Evolutionary conservation across 148 eudicot species (phyloP).

Genomic region (Chenopodium quinoa): DNA sequence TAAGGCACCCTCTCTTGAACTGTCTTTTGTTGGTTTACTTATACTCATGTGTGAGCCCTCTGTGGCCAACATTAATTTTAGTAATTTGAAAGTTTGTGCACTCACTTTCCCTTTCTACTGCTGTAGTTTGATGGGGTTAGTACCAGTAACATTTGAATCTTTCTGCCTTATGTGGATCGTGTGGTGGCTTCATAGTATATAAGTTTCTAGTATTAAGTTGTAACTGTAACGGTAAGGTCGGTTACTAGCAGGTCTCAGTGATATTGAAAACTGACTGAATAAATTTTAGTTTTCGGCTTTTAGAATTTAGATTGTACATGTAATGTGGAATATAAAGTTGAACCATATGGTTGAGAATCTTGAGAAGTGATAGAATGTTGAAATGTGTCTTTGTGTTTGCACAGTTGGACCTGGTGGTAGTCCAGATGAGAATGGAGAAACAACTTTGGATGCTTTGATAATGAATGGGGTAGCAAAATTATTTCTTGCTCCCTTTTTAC

Average conservation of each 20-base stretch:
- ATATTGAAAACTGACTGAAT: background rate
- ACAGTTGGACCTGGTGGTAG: conserved; percentile 99
- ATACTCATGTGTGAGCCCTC: background rate
- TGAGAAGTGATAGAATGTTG: conserved; percentile 7
- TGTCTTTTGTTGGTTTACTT: background rate
- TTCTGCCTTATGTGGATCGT: background rate
- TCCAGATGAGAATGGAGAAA: conserved; percentile 96
- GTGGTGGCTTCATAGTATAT: background rate
- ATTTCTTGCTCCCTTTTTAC: background rate
- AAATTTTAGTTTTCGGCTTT: background rate
- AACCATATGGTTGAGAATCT: background rate
- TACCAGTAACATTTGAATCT: background rate
- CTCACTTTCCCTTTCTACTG: background rate
- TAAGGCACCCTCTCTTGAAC: background rate
- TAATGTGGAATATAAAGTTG: conserved; percentile 1
- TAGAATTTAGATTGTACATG: background rate
- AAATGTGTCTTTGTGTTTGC: conserved; percentile 6
- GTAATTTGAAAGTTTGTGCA: background rate
- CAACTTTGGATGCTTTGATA: conserved; percentile 84
- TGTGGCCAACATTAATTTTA: background rate
- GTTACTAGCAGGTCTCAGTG: background rate
- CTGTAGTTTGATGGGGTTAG: background rate
- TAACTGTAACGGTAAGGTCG: background rate
- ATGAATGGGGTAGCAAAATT: conserved; percentile 82
- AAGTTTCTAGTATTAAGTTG: background rate